These are phyloP conservation scores for Citrus unshiu DNA, from an alignment of 345 rosid genomes.

Conservation along the genomic window DNA sequence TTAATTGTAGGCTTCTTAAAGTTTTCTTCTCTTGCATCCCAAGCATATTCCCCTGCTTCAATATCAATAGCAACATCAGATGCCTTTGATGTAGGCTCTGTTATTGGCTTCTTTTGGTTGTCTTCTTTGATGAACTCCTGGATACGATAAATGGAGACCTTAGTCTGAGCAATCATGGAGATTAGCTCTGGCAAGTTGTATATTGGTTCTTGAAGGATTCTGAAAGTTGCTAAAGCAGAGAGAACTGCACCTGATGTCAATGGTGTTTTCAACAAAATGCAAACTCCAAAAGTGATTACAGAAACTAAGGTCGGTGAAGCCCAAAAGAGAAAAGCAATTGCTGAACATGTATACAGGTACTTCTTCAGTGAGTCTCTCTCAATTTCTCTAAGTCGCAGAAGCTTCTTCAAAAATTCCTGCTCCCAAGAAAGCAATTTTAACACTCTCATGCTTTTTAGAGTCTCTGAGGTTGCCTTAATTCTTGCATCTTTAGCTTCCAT, in stretches of 20 bases:
- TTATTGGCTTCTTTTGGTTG: slow-evolving; percentile 30
- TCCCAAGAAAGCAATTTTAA: slow-evolving; percentile 57
- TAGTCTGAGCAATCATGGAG: slow-evolving; percentile 52
- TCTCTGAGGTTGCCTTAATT: slow-evolving; percentile 53
- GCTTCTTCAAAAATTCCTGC: slow-evolving; percentile 34
- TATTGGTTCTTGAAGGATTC: slow-evolving; percentile 64
- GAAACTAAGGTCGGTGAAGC: slow-evolving; percentile 61
- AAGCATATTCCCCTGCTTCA: slow-evolving; percentile 41
- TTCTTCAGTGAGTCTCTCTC: slow-evolving; percentile 44
- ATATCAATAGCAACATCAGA: slow-evolving; percentile 32
- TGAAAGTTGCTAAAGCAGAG: slow-evolving; percentile 58
- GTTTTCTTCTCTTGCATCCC: slow-evolving; percentile 33
- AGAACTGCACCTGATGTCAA: slow-evolving; percentile 52
- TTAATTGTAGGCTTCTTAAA: slow-evolving; percentile 27
- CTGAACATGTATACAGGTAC: slow-evolving; percentile 53
- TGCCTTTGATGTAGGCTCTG: slow-evolving; percentile 11
- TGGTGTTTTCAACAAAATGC: slow-evolving; percentile 35
- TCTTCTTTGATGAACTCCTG: slow-evolving; percentile 43
- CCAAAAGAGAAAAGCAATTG: slow-evolving; percentile 58
- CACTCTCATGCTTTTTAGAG: slow-evolving; percentile 56
- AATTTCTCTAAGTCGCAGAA: slow-evolving; percentile 47
- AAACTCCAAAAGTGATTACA: slow-evolving; percentile 51
- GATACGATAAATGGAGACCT: slow-evolving; percentile 50
- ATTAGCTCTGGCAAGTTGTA: slow-evolving; percentile 58
- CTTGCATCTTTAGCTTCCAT: slow-evolving; percentile 52